Conservation (phyloP, 2,329 filamentous ascomycete genomes). For the Onygenales sp. region DNA sequence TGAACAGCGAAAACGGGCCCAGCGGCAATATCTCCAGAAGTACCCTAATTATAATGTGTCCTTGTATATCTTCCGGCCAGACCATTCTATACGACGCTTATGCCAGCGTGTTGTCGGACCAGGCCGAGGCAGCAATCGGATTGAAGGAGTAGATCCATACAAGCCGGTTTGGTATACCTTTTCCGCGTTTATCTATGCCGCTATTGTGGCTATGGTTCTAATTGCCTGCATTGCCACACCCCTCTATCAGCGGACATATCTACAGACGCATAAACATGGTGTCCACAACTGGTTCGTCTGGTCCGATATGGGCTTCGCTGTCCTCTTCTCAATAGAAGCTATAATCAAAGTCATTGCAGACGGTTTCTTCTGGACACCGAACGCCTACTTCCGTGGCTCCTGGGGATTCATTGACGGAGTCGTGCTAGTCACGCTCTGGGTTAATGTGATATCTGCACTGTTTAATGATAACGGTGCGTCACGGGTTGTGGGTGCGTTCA, state of each 20-base stretch:
- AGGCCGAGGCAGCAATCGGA: constrained; percentile 73
- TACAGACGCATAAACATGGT: constrained; percentile 49
- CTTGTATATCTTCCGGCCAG: constrained; percentile 73
- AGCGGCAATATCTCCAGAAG: constrained; percentile 78
- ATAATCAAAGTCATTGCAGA: constrained; percentile 89
- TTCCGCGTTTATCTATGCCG: constrained; percentile 85
- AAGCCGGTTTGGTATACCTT: constrained; percentile 87
- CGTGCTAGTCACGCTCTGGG: constrained; percentile 87
- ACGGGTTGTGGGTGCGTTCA: constrained; percentile 89
- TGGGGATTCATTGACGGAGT: constrained; percentile 95
- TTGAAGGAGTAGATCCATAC: constrained; percentile 83
- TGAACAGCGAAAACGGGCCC: constrained; percentile 72
- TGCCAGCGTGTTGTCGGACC: constrained; percentile 90
- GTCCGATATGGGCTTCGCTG: constrained; percentile 81
- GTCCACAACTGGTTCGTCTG: constrained; percentile 86
- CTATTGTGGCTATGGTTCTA: constrained; percentile 95
- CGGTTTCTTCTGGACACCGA: constrained; percentile 91
- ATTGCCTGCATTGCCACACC: constrained; percentile 91
- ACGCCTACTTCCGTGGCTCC: constrained; percentile 90
- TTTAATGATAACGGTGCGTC: constrained; percentile 76
- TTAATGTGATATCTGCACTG: constrained; percentile 80
- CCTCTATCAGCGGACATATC: constrained; percentile 84
- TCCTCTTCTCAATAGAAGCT: constrained; percentile 78
- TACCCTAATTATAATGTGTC: constrained; percentile 91
- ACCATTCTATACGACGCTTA: constrained; percentile 66